Evolutionary conservation across 2,329 filamentous ascomycete species (phyloP).

Genomic region (Claviceps sorghi): DNA sequence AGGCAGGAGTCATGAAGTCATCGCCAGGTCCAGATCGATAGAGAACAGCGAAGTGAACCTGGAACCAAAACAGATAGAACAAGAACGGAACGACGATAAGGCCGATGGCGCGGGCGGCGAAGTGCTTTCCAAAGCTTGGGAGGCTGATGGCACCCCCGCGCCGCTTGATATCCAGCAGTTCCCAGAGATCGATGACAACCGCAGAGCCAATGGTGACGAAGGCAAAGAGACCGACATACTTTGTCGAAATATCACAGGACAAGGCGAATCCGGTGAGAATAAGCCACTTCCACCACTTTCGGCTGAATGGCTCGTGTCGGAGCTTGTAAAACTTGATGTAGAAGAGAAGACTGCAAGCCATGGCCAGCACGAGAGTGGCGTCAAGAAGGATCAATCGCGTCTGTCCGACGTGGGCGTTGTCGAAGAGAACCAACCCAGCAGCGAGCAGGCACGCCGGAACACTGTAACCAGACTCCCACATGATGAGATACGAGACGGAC

Average conservation of each 20-base stretch:
- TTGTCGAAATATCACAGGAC: constrained; percentile 95
- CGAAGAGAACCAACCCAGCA: constrained; percentile 74
- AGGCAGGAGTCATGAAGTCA: constrained; percentile 97
- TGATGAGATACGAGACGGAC: constrained; percentile 87
- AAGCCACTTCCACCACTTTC: constrained; percentile 99
- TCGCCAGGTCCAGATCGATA: constrained; percentile 82
- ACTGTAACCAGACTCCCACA: constrained; percentile 99
- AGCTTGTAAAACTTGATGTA: constrained; percentile 98
- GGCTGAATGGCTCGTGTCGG: constrained; percentile 71
- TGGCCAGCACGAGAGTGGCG: constrained; percentile 84
- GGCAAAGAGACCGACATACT: constrained; percentile 93
- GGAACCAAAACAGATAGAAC: constrained; percentile 99
- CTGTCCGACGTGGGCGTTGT: constrained; percentile 96
- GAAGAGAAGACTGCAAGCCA: constrained; percentile 84
- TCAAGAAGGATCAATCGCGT: constrained; percentile 90
- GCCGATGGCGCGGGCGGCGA: constrained; percentile 70
- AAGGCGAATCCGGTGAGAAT: constrained; percentile 85
- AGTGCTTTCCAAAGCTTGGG: constrained; percentile 73
- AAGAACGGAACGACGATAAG: constrained; percentile 86
- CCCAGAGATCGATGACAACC: constrained; percentile 89
- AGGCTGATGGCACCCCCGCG: constrained; percentile 67
- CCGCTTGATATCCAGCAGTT: constrained; percentile 78
- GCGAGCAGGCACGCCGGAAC: constrained; percentile 83
- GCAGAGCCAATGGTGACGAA: constrained; percentile 95
- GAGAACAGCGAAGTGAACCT: constrained; percentile 91